These are phyloP conservation scores for Xylaria sp. DNA, from an alignment of 2,329 filamentous ascomycete genomes.

Conservation along the genomic window DNA sequence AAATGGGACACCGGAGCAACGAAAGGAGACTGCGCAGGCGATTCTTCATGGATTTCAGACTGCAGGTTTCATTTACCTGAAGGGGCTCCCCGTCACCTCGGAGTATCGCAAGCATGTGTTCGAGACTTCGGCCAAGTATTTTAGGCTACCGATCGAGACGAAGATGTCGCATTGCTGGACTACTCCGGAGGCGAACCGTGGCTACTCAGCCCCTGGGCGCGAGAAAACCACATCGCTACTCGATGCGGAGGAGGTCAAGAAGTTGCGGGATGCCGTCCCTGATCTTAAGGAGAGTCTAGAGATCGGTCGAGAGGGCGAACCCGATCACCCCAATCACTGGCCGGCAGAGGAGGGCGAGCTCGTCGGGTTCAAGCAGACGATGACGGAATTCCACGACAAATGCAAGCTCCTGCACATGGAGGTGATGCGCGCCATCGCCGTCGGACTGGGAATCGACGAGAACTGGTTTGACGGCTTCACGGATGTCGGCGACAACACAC, in stretches of 20 bases:
- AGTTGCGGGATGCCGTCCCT: conserved; percentile 67
- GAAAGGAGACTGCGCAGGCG: conserved; percentile 72
- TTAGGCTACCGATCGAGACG: conserved; percentile 68
- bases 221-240: conserved; percentile 74
- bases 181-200: conserved; percentile 76
- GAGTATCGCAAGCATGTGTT: conserved; percentile 72
- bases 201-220: conserved; percentile 75
- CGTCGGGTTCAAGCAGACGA: conserved; percentile 73
- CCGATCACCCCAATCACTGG: conserved; percentile 81
- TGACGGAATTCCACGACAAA: conserved; percentile 78
- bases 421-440: conserved; percentile 85
- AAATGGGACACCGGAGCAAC: conserved; percentile 68
- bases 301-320: conserved; percentile 70
- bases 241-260: conserved; percentile 67
- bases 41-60: conserved; percentile 85
- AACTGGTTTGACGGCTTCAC: conserved; percentile 82
- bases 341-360: conserved; percentile 65
- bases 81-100: conserved; percentile 77
- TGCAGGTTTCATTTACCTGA: conserved; percentile 90
- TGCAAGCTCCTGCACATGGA: conserved; percentile 80
- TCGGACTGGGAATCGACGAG: conserved; percentile 79
- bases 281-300: conserved; percentile 75
- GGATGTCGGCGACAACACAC: conserved; percentile 74
- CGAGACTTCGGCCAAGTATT: conserved; percentile 75
- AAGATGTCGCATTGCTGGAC: conserved; percentile 78